Conservation (phyloP, 1,284 basidiomycete genomes). For the Cutaneotrichosporon curvatum region DNA sequence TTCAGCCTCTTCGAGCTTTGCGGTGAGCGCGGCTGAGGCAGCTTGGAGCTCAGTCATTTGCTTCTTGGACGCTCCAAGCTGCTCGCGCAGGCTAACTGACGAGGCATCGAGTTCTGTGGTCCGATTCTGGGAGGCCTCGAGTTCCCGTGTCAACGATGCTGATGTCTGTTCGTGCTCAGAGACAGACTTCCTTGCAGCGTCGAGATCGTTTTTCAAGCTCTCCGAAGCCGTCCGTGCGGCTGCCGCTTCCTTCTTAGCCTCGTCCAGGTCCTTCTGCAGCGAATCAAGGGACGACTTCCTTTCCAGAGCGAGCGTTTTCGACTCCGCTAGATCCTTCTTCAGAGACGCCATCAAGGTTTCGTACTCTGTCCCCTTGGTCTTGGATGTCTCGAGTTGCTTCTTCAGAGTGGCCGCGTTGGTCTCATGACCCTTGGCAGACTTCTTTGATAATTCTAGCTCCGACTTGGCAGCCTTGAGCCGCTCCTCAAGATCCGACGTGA, state of each 20-base stretch:
- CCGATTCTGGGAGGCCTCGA: conserved; percentile 4
- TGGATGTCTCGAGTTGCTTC: conserved; percentile 4
- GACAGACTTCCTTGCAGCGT: neutral
- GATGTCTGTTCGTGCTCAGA: neutral
- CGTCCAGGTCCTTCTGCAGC: conserved; percentile 5
- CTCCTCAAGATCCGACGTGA: conserved; percentile 5
- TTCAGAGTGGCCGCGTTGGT: neutral
- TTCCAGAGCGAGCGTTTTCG: conserved; percentile 1
- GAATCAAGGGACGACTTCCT: conserved; percentile 3
- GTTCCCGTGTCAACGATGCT: conserved; percentile 1
- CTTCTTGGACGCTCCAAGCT: no score
- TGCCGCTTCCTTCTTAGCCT: neutral
- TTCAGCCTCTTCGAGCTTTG: no score
- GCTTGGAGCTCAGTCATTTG: no score
- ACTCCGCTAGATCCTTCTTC: neutral
- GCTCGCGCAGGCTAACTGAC: no score
- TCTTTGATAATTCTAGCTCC: neutral
- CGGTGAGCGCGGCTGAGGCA: no score
- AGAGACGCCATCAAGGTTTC: conserved; percentile 1
- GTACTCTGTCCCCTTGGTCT: conserved; percentile 1
- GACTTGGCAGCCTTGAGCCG: neutral
- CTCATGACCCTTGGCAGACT: conserved; percentile 3
- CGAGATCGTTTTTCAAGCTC: neutral
- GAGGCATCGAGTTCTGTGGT: neutral
- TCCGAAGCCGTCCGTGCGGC: no score